Evolutionary conservation across 169 alveolate species (phyloP), one percentile per base, ranked within the genome.

Genomic region (Perkinsus marinus): DNA sequence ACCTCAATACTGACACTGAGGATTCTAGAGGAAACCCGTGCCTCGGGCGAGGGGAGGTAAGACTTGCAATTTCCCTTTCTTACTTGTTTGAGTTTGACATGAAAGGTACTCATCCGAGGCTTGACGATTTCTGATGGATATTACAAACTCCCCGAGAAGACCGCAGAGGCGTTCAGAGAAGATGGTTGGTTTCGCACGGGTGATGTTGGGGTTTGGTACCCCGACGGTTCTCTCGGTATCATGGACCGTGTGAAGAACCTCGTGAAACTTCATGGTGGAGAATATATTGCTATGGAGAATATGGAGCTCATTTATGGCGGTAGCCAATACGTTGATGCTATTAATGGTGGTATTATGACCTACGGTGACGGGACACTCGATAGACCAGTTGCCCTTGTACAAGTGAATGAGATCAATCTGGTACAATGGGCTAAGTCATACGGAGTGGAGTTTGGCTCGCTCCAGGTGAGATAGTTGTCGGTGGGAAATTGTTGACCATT

Each of bases 221-320:
- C 94, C 22, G 92, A 93, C 39, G 96, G 97, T 6, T 95, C 97
- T 0, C 68, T 97, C 5, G 96, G 95, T 93, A 95, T 97, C 91
- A 96, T 97, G 89, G 98, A 97, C 90, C 93, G 98, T 91, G 96
- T 95, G 90, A 96, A 96, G 92, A 96, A 97, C 90, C 95, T 97
- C 68, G 96, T 97, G 92, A 97, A 97, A 90, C 94, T 97, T 9
- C 94, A 97, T 39, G 96, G 96, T 93, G 98, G 98, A 89, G 98
- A 97, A 69, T 97, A 97, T 91, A 95, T 97, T n/a, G 97, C 98
- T 39, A 98, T 98, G 39, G 98, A 95, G 90, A 94, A 95, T 68
- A 92, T 95, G 34, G 98, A 96, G 92, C 89, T 91, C 37, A 92
- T 94, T 43, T 96, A 96, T 90, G 43, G 79, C 22, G 79, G 79